Conservation (phyloP, 2,329 filamentous ascomycete genomes). For the Onygenales sp. region DNA sequence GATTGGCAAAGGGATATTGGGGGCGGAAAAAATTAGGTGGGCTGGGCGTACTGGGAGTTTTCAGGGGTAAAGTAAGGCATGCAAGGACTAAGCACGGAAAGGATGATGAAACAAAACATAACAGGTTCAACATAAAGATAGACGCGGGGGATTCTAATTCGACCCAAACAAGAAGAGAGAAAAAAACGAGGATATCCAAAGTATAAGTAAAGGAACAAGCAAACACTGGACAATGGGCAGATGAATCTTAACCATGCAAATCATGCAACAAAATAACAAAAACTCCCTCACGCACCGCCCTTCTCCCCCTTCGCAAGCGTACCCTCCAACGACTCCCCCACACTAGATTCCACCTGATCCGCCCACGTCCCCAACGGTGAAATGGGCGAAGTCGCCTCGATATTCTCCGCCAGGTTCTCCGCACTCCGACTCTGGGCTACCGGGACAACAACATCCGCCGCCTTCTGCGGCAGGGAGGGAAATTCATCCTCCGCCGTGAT, state of each 20-base stretch:
- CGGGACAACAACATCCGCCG: constrained; percentile 1
- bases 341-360: constrained; percentile 12
- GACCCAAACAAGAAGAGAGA: too few relatives aligned
- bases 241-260: not conserved
- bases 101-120: too few relatives aligned
- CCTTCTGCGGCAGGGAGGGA: constrained; percentile 24
- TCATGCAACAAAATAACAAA: too few relatives aligned
- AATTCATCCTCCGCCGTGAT: constrained; percentile 26
- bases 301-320: not conserved
- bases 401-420: not conserved
- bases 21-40: too few relatives aligned
- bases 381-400: not conserved
- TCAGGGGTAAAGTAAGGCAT: too few relatives aligned
- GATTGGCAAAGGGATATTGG: too few relatives aligned
- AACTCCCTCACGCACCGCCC: too few relatives aligned
- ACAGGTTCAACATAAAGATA: too few relatives aligned
- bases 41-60: too few relatives aligned
- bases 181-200: not conserved
- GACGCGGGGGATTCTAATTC: too few relatives aligned
- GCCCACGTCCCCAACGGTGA: constrained; percentile 12
- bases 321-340: not conserved
- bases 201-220: not conserved
- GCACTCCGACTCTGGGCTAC: constrained; percentile 4
- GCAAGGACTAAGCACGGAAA: too few relatives aligned
- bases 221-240: not conserved